These are phyloP conservation scores for Termitomyces sp. DNA, from an alignment of 768 basidiomycete species.

Conservation along the genomic window DNA sequence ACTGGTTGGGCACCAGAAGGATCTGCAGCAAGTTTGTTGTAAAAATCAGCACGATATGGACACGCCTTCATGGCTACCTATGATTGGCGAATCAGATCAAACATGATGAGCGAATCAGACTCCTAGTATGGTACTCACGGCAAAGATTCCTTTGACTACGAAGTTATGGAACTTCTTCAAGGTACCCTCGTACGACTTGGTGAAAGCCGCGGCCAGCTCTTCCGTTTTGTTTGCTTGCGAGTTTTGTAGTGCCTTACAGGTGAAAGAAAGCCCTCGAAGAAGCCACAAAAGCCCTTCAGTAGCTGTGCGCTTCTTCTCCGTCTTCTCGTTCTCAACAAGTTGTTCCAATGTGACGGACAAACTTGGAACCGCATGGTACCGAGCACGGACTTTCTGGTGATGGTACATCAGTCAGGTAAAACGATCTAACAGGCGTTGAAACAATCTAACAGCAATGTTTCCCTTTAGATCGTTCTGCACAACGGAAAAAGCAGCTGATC, in stretches of 20 bases:
- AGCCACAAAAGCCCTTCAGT: conserved; percentile 95
- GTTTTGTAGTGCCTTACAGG: conserved; percentile 69
- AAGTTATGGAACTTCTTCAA: conserved; percentile 86
- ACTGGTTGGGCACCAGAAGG: conserved; percentile 43
- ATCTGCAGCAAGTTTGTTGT: conserved; percentile 57
- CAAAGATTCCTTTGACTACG: conserved; percentile 55
- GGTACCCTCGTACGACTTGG: conserved; percentile 71
- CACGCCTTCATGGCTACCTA: conserved; percentile 63
- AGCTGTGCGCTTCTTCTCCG: conserved; percentile 80
- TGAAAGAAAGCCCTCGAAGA: conserved; percentile 86
- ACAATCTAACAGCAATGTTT: conserved; percentile 73
- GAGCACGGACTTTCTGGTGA: conserved; percentile 82
- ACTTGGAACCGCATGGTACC: conserved; percentile 62
- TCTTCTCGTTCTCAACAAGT: conserved; percentile 79
- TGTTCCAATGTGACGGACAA: conserved; percentile 75
- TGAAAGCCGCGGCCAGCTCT: conserved; percentile 74
- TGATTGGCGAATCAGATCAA: background rate
- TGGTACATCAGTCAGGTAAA: background rate
- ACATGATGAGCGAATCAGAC: background rate
- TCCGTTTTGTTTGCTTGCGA: conserved; percentile 56
- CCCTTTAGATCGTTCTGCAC: conserved; percentile 87
- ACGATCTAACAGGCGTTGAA: background rate
- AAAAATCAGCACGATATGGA: conserved; percentile 64
- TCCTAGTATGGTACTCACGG: conserved; percentile 31
- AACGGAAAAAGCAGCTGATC: conserved; percentile 73